Evolutionary conservation across 352 stramenopile genomes (phyloP).

Genomic region (Peronospora farinosa): DNA sequence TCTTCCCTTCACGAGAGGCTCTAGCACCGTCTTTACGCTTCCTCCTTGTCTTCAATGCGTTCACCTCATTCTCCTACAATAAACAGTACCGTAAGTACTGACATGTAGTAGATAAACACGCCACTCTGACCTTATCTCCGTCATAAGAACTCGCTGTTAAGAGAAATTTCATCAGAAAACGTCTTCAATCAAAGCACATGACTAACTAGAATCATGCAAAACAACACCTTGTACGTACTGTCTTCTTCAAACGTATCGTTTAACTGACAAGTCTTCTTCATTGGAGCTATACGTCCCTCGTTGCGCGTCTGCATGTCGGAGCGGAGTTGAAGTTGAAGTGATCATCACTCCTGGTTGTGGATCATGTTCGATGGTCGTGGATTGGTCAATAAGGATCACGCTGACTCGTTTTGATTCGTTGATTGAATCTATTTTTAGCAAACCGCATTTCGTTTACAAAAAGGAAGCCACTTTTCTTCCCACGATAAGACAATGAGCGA

Average conservation of each 20-base stretch:
- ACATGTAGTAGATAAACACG: not conserved
- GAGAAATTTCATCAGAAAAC: not conserved
- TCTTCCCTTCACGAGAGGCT: conserved; percentile 6
- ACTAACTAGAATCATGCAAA: no score
- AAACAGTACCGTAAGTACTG: not conserved
- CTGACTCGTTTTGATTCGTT: conserved; percentile 24
- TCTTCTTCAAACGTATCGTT: conserved; percentile 29
- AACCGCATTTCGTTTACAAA: conserved; percentile 26
- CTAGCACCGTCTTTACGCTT: conserved; percentile 8
- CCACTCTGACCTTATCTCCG: conserved; percentile 15
- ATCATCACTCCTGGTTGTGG: conserved; percentile 23
- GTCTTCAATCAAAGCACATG: no score
- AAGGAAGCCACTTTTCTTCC: conserved; percentile 14
- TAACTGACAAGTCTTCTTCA: conserved; percentile 30
- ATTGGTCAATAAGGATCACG: conserved; percentile 10
- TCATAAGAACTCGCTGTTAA: conserved; percentile 19
- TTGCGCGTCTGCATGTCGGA: conserved; percentile 21
- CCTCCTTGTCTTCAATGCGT: conserved; percentile 11
- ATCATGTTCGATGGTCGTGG: no score
- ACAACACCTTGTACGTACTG: conserved; percentile 2
- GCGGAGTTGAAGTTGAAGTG: conserved; percentile 45
- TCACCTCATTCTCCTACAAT: conserved; percentile 29
- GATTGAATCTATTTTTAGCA: conserved; percentile 29
- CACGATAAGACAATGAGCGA: conserved; percentile 22
- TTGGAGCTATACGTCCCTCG: conserved; percentile 3